A percentile compares a stretch with the other conserved stretches of the same genome.
phyloP scores from a whole-genome alignment of 257 asterid species.

The Nemophila menziesii region DNA sequence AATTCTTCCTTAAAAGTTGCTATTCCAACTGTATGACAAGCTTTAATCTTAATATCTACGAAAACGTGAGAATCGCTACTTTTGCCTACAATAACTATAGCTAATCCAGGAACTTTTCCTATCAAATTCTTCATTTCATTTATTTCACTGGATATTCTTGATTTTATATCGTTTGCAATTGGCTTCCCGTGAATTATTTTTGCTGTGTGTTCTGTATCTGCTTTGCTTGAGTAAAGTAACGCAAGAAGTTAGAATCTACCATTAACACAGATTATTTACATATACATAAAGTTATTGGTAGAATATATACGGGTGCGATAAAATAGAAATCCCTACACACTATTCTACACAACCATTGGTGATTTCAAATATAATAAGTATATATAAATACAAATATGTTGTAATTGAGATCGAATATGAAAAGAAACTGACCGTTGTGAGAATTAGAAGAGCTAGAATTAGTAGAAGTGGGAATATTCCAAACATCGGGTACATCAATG shows the following conservation, averaged over 20 bases:
- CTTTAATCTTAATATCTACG: conserved; percentile 15
- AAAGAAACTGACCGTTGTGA: not conserved
- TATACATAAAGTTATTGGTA: not conserved
- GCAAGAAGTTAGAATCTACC: not conserved
- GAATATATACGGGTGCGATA: no score
- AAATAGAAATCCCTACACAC: not conserved
- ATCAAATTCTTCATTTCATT: conserved; percentile 12
- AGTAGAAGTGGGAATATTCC: conserved; percentile 10
- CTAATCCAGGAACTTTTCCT: conserved; percentile 14
- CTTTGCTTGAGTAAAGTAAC: conserved; percentile 1
- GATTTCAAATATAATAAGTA: not conserved
- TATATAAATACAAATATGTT: no score
- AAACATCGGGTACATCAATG: conserved; percentile 17
- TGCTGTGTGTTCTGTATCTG: conserved; percentile 8
- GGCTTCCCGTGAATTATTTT: conserved; percentile 9
- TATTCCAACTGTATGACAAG: conserved; percentile 14
- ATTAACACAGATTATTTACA: not conserved
- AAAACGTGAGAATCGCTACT: conserved; percentile 18
- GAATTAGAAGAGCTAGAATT: not conserved
- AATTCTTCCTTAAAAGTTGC: conserved; percentile 12
- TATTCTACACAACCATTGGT: not conserved
- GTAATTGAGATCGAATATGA: not conserved
- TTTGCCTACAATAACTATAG: conserved; percentile 15
- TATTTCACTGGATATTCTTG: conserved; percentile 16
- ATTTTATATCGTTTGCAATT: conserved; percentile 12